Conservation (phyloP, 306 rosid species). For the Trifolium subterraneum region DNA sequence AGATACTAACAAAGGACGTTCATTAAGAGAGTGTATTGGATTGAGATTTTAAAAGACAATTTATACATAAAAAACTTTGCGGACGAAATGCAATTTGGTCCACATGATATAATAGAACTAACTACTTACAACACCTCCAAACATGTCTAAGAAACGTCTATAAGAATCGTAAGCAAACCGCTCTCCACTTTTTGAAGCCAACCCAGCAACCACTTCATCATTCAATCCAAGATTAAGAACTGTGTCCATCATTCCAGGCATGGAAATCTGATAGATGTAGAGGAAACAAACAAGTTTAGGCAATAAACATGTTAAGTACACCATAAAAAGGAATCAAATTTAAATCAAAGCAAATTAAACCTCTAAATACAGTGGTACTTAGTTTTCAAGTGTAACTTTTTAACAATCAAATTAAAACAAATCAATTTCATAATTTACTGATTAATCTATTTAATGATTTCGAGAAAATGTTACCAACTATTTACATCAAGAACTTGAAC, state of each 20-base stretch:
- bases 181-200: slow-evolving; percentile 92
- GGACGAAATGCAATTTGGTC: slow-evolving; percentile 13
- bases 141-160: slow-evolving; percentile 96
- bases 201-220: slow-evolving; percentile 86
- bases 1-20: neutral
- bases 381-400: slow-evolving; percentile 2
- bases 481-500: neutral
- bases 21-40: neutral
- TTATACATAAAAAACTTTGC: neutral
- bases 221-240: slow-evolving; percentile 97
- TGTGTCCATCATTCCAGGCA: slow-evolving; percentile 99
- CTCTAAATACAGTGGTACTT: neutral
- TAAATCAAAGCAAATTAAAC: slow-evolving; percentile 8
- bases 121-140: slow-evolving; percentile 88
- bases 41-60: neutral
- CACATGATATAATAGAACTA: slow-evolving; percentile 33
- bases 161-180: slow-evolving; percentile 94
- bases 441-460: slow-evolving; percentile 4
- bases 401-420: slow-evolving; percentile 8
- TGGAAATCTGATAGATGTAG: slow-evolving; percentile 67
- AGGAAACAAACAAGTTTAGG: slow-evolving; percentile 28
- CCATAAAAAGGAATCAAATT: slow-evolving; percentile 20
- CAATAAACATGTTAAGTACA: slow-evolving; percentile 21
- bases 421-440: slow-evolving; percentile 6
- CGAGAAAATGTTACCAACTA: neutral